phyloP scores from a whole-genome alignment of 768 basidiomycete species.

The Fibroporia radiculosa region DNA sequence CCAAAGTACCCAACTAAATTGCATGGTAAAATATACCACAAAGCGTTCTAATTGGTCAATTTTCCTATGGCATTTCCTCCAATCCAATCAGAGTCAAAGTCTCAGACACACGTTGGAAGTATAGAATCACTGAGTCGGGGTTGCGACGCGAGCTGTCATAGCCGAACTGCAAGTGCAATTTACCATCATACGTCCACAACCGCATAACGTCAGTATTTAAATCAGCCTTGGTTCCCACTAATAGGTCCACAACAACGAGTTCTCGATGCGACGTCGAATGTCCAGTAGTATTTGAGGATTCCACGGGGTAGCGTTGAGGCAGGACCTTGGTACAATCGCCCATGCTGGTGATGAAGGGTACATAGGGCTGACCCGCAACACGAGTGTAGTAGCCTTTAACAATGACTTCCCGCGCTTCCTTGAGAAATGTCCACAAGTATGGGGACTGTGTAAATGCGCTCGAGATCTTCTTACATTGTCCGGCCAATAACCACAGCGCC shows the following conservation, averaged over 20 bases:
- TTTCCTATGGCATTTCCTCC: background rate
- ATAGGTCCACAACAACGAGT: background rate
- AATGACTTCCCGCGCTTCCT: background rate
- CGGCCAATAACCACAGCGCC: background rate
- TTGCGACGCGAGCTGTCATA: background rate
- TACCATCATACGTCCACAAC: slow-evolving; percentile 2
- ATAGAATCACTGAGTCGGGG: background rate
- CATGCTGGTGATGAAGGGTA: slow-evolving; percentile 3
- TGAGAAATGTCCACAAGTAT: slow-evolving; percentile 1
- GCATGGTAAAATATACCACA: no score
- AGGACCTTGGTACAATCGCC: slow-evolving; percentile 1
- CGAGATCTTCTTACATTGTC: background rate
- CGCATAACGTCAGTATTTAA: background rate
- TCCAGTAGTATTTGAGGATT: background rate
- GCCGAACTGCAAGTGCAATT: background rate
- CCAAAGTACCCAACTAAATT: no score
- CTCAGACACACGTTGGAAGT: background rate
- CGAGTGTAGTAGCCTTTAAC: background rate
- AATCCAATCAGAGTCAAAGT: background rate
- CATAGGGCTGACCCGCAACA: background rate
- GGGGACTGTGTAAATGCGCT: background rate
- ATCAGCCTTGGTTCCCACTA: background rate
- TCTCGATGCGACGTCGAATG: background rate
- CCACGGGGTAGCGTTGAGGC: background rate
- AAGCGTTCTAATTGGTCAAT: no score